Evolutionary conservation across 345 rosid genomes (phyloP), one percentile per base, ranked within the genome.

Genomic region (Murraya koenigii): DNA sequence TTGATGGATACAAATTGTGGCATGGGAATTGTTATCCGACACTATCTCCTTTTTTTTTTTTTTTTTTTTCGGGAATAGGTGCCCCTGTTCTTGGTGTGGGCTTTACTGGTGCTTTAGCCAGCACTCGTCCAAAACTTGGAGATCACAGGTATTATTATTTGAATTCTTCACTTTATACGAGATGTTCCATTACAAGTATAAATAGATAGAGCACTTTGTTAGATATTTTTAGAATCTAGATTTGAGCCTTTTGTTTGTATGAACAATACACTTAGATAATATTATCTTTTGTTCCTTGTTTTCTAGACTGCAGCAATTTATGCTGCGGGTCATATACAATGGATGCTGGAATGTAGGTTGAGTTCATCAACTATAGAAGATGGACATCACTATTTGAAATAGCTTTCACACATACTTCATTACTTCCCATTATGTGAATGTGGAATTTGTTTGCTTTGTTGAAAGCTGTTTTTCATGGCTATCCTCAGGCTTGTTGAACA

Each of bases 61-160:
- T 63, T 81, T 73, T 25, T 30, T 35, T 80, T 15, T 72, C 60
- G 81, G 78, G 70, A 26, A 77, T 83, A 91, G 97, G 95, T 72
- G 80, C 62, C 17, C 93, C 91, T 23, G 98, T 88, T 79, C 83
- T 93, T 76, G 99, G 99, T 71, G 93, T 95, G 59, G 98, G 97
- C 15, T 92, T 89, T 84, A 92, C 97, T 7, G 99, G 94, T 66
- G 81, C 97, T 75, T 86, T 95, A 82, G 94, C 89, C 10, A 89
- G 91, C 75, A 54, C 80, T 33, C 86, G 20, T 14, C 90, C 94
- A 1, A 95, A 93, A 87, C 82, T 78, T 67, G 99, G 99, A 52
- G 92, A 92, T 52, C 97, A 95, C 79, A 92, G 98, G 97, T 89
- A 87, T 76, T 44, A n/a, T 75, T 22, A n/a, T 22, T 54, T 49